phyloP scores from a whole-genome alignment of 352 stramenopile genomes.

The Achlya hypogyna region DNA sequence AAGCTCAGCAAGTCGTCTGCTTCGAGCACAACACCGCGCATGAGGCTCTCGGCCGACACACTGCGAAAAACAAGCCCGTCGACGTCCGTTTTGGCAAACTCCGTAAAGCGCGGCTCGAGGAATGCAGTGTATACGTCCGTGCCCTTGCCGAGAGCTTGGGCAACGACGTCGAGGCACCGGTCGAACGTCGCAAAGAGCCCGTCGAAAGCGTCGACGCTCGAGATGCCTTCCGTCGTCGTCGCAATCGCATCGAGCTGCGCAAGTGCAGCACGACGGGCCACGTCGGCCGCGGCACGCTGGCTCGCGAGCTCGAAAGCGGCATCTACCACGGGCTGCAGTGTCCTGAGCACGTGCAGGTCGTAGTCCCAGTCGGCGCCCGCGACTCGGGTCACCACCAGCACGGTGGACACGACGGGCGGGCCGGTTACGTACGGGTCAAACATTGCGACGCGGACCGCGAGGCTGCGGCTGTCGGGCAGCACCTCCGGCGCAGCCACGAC shows the following conservation, averaged over 20 bases:
- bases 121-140: constrained; percentile 49
- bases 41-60: constrained; percentile 39
- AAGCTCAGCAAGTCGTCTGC: constrained; percentile 33
- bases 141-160: background rate
- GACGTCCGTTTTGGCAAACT: constrained; percentile 18
- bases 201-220: background rate
- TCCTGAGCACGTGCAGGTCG: constrained; percentile 43
- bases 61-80: constrained; percentile 29
- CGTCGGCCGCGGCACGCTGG: background rate
- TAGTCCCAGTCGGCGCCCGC: constrained; percentile 40
- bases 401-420: constrained; percentile 21
- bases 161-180: constrained; percentile 8
- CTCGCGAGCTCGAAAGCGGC: constrained; percentile 25
- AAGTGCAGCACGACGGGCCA: background rate
- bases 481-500: background rate
- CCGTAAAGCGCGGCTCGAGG: constrained; percentile 3
- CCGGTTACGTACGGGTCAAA: constrained; percentile 23
- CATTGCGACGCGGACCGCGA: background rate
- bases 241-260: background rate
- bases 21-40: constrained; percentile 32
- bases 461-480: background rate
- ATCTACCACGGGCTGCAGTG: constrained; percentile 25
- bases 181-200: background rate
- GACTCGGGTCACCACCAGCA: constrained; percentile 42
- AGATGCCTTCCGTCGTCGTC: background rate